Conservation (phyloP, 345 rosid species). For the Gossypium rotundifolium region DNA sequence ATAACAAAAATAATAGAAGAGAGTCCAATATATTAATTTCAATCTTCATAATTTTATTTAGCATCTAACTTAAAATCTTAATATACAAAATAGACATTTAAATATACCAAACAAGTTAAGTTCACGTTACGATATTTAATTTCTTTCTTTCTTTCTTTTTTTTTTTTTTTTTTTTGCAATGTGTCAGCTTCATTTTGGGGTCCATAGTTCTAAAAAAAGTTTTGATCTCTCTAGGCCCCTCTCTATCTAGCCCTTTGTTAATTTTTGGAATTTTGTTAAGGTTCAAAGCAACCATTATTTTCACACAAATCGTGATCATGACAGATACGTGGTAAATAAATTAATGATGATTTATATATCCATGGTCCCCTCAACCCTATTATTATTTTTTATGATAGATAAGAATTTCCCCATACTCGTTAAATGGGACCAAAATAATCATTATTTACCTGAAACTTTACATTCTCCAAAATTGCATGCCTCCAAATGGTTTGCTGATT, state of each 20-base stretch:
- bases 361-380: neutral
- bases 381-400: too few relatives aligned
- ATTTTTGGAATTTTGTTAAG: slow-evolving; percentile 2
- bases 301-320: slow-evolving; percentile 4
- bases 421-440: neutral
- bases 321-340: neutral
- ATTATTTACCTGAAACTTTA: neutral
- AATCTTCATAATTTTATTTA: too few relatives aligned
- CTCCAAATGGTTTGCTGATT: too few relatives aligned
- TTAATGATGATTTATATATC: neutral
- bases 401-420: neutral
- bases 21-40: too few relatives aligned
- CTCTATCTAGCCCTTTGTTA: neutral
- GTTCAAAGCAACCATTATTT: slow-evolving; percentile 1
- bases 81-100: too few relatives aligned
- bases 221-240: neutral
- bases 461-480: neutral
- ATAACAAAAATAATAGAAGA: too few relatives aligned
- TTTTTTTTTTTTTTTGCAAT: neutral
- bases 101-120: neutral
- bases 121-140: neutral
- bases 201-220: neutral
- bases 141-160: neutral
- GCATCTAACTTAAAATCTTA: too few relatives aligned
- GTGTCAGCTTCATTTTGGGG: slow-evolving; percentile 3